Evolutionary conservation across 768 basidiomycete genomes (phyloP).

Genomic region (Polyporus arcularius): DNA sequence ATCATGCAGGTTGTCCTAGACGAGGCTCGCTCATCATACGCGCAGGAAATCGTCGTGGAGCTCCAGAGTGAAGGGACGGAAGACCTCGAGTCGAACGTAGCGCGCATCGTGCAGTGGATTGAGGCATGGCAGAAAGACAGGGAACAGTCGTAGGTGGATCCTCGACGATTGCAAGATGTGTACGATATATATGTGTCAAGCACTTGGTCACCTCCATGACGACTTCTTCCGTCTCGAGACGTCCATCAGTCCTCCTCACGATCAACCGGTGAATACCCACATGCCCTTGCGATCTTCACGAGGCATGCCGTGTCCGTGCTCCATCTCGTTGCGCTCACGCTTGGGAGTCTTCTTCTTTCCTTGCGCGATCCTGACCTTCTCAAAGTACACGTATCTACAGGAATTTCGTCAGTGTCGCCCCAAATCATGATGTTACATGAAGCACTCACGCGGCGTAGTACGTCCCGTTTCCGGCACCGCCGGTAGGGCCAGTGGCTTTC

Average conservation of each 20-base stretch:
- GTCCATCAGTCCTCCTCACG: not conserved
- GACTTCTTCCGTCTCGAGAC: not conserved
- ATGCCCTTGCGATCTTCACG: constrained; percentile 13
- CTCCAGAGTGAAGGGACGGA: constrained; percentile 74
- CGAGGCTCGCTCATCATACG: constrained; percentile 87
- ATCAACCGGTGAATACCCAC: constrained; percentile 15
- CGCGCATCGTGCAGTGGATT: constrained; percentile 88
- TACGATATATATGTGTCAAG: not conserved
- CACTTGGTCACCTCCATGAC: no score
- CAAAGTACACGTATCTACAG: constrained; percentile 48
- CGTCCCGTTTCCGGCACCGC: constrained; percentile 46
- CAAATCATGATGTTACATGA: not conserved
- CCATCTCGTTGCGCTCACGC: constrained; percentile 36
- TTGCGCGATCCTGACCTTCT: constrained; percentile 46
- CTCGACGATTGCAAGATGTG: not conserved
- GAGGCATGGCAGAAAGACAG: constrained; percentile 58
- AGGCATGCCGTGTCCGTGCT: constrained; percentile 21
- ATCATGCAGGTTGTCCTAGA: constrained; percentile 93
- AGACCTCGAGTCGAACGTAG: constrained; percentile 87
- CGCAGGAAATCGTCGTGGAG: constrained; percentile 83
- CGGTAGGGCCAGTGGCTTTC: constrained; percentile 42
- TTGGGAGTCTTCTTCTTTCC: constrained; percentile 51
- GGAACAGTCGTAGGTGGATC: not conserved
- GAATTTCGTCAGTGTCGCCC: not conserved
- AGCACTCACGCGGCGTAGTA: constrained; percentile 44